Percentiles rank a stretch among this genome's conserved stretches.
Conservation (phyloP, 768 basidiomycete species). For the Rhodotorula graminis region DNA sequence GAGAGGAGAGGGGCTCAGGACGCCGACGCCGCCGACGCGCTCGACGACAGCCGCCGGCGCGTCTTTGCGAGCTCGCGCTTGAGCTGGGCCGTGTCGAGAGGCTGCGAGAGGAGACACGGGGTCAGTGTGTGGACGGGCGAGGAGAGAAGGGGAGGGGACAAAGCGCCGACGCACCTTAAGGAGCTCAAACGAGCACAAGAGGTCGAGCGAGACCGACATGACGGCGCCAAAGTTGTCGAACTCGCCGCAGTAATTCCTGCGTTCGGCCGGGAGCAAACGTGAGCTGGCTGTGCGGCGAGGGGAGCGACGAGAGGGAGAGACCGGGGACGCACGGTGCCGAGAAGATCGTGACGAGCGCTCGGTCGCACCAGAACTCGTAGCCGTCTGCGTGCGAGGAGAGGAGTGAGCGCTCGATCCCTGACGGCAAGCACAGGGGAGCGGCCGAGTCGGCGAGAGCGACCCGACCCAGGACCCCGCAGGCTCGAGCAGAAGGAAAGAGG, state of each 20-base stretch:
- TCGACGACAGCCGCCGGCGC: constrained; percentile 12
- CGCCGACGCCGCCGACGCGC: not conserved
- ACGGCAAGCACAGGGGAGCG: too few species aligned
- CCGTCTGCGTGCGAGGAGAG: constrained; percentile 50
- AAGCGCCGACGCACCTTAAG: constrained; percentile 55
- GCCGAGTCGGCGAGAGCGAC: too few species aligned
- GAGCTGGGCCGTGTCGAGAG: constrained; percentile 30
- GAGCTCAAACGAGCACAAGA: constrained; percentile 94
- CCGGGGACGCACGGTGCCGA: constrained; percentile 65
- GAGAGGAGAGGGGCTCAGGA: not conserved
- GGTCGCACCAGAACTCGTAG: constrained; percentile 99
- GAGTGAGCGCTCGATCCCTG: not conserved
- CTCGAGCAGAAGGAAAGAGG: too few species aligned
- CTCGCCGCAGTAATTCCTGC: constrained; percentile 48
- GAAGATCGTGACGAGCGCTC: constrained; percentile 96
- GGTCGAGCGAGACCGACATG: constrained; percentile 87
- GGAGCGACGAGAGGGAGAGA: not conserved
- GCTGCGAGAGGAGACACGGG: not conserved
- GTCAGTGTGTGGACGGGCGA: accelerated
- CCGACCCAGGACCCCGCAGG: too few species aligned
- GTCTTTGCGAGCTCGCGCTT: constrained; percentile 34
- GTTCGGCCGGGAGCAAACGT: too few species aligned
- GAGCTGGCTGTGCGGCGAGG: not conserved
- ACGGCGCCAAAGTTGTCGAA: constrained; percentile 82
- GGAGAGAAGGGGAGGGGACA: not conserved